Evolutionary conservation across 2,329 filamentous ascomycete genomes (phyloP).

Genomic region (Hypocreales sp.): DNA sequence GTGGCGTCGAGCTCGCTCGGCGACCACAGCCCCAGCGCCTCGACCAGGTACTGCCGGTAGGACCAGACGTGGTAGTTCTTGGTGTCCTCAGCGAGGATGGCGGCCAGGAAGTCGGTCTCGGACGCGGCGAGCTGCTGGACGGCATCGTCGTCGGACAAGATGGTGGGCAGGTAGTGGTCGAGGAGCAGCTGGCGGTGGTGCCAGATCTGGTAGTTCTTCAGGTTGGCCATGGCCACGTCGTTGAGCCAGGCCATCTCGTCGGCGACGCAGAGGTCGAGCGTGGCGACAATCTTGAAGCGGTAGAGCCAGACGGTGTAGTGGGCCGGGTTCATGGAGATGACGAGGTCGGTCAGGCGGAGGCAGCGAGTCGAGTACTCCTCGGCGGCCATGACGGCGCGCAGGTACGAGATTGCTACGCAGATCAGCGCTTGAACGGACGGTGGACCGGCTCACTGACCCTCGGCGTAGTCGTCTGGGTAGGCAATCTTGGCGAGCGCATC

Average conservation of each 20-base stretch:
- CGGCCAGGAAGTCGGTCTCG: conserved; percentile 61
- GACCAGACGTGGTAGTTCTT: conserved; percentile 99
- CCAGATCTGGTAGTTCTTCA: conserved; percentile 99
- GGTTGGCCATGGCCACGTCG: conserved; percentile 60
- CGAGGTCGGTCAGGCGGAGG: conserved; percentile 68
- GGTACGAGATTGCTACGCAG: conserved; percentile 80
- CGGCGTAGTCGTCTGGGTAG: conserved; percentile 77
- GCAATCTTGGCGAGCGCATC: conserved; percentile 82
- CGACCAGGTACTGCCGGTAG: conserved; percentile 63
- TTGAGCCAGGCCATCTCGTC: conserved; percentile 81
- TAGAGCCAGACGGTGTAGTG: conserved; percentile 99
- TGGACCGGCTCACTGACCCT: conserved; percentile 32
- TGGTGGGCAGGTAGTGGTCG: conserved; percentile 41
- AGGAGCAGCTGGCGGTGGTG: conserved; percentile 53
- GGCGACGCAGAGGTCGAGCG: conserved; percentile 46
- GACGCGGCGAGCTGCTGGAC: conserved; percentile 41
- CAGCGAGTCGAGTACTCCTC: conserved; percentile 72
- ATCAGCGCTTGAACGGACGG: too few species aligned
- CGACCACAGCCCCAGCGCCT: conserved; percentile 52
- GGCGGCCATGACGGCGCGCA: conserved; percentile 81
- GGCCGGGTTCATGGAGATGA: conserved; percentile 86
- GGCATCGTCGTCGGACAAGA: conserved; percentile 41
- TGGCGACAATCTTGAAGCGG: conserved; percentile 63
- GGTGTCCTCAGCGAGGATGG: conserved; percentile 71
- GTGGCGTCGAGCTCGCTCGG: conserved; percentile 57